phyloP scores from a whole-genome alignment of 1,284 basidiomycete species.

The Trichosporon inkin region DNA sequence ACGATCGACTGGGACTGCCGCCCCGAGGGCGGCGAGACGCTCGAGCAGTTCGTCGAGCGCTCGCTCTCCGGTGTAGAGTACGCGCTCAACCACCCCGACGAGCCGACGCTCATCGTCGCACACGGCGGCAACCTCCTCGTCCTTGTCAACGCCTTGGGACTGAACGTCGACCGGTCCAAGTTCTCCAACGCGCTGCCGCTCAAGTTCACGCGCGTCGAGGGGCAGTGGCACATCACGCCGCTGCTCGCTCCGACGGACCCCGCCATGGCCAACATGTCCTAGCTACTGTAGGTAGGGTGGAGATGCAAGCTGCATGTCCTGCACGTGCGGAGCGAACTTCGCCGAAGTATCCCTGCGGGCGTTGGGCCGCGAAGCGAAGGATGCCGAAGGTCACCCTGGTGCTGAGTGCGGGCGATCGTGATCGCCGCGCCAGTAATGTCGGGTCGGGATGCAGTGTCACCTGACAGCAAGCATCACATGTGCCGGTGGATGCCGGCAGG shows the following conservation, averaged over 20 bases:
- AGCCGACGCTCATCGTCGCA: constrained; percentile 30
- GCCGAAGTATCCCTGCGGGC: background rate
- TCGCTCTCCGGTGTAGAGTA: constrained; percentile 16
- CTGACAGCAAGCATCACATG: too few relatives aligned
- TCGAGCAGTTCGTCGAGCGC: constrained; percentile 16
- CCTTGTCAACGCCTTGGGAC: constrained; percentile 6
- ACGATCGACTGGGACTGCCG: constrained; percentile 19
- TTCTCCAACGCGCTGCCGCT: constrained; percentile 16
- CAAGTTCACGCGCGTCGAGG: constrained; percentile 12
- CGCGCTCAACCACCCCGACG: constrained; percentile 29
- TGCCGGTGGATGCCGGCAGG: too few relatives aligned
- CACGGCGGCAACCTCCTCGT: constrained; percentile 18
- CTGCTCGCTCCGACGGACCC: constrained; percentile 1
- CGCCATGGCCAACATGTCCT: constrained; percentile 7
- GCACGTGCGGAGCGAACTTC: background rate
- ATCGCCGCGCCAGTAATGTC: too few relatives aligned
- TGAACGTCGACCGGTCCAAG: constrained; percentile 1
- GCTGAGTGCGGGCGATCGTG: too few relatives aligned
- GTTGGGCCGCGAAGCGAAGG: too few relatives aligned
- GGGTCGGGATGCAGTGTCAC: too few relatives aligned
- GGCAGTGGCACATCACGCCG: constrained; percentile 6
- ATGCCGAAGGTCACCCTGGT: too few relatives aligned
- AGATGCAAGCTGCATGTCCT: background rate
- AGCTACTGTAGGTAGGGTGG: background rate
- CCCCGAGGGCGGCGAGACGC: constrained; percentile 17